These are phyloP conservation scores for Rhizopus delemar DNA, from an alignment of 371 early-diverging fungal species.

Conservation along the genomic window DNA sequence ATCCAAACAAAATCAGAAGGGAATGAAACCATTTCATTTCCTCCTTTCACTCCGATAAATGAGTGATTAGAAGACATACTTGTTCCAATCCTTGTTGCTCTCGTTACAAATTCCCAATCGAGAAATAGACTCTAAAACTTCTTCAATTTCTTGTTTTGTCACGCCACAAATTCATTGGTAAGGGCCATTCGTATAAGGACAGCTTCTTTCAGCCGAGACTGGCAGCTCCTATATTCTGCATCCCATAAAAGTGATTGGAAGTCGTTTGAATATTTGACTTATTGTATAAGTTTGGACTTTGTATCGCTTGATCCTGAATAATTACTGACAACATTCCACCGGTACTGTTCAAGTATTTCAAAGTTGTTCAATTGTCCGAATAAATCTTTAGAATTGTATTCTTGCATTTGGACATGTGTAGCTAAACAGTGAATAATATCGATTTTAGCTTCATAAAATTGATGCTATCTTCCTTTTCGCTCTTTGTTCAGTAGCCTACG, in stretches of 20 bases:
- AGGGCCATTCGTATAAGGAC: constrained; percentile 18
- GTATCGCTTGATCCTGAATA: constrained; percentile 13
- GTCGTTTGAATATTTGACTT: constrained; percentile 1
- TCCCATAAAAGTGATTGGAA: constrained; percentile 16
- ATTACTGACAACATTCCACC: constrained; percentile 11
- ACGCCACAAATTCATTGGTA: constrained; percentile 1
- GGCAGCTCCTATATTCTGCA: constrained; percentile 13
- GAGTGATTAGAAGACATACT: no score
- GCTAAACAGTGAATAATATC: constrained; percentile 10
- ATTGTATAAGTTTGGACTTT: constrained; percentile 17
- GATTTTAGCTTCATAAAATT: constrained; percentile 24
- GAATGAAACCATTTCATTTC: no score
- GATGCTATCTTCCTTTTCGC: constrained; percentile 14
- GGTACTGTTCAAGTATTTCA: constrained; percentile 17
- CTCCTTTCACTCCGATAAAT: no score
- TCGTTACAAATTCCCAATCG: no score
- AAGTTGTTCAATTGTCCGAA: constrained; percentile 15
- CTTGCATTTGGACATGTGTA: constrained; percentile 12
- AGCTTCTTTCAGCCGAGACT: neutral
- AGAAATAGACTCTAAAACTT: neutral
- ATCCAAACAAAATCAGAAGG: no score
- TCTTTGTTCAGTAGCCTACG: constrained; percentile 18
- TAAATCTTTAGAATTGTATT: constrained; percentile 6
- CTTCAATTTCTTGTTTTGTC: neutral
- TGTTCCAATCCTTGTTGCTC: no score